A percentile compares a stretch with the other conserved stretches of the same genome.
phyloP scores from a whole-genome alignment of 768 basidiomycete genomes.

The Mycena maculata region DNA sequence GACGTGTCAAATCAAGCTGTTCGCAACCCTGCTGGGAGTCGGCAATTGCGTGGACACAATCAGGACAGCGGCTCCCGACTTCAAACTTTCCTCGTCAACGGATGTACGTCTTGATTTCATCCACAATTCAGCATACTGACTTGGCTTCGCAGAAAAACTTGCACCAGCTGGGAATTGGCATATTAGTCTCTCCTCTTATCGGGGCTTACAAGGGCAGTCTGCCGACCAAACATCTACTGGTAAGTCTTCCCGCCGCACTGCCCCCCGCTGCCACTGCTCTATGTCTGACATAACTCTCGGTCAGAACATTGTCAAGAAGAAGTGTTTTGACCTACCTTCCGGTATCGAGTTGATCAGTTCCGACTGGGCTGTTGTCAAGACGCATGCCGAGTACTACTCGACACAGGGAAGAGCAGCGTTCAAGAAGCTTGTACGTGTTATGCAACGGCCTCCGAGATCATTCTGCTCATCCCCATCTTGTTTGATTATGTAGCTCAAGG shows the following conservation, averaged over 20 bases:
- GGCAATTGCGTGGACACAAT: not conserved
- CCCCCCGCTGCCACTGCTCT: not conserved
- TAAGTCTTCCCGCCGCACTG: not conserved
- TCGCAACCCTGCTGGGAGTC: not conserved
- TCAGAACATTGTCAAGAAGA: constrained; percentile 1
- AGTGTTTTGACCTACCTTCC: not conserved
- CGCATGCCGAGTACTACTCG: constrained; percentile 1
- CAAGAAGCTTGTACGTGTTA: constrained; percentile 11
- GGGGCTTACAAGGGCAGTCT: not conserved
- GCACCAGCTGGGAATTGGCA: not conserved
- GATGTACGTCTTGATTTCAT: not conserved
- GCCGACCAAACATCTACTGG: not conserved
- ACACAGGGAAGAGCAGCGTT: not conserved
- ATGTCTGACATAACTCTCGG: not conserved
- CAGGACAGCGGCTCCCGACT: not conserved
- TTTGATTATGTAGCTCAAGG: not conserved
- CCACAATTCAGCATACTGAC: not conserved
- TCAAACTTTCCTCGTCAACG: not conserved
- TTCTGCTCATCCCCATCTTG: not conserved
- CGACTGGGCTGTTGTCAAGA: not conserved
- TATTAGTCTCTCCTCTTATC: not conserved
- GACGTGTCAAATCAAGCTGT: not conserved
- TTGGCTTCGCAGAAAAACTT: not conserved
- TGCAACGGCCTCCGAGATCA: not conserved
- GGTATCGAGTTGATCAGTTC: constrained; percentile 2